These are phyloP conservation scores for Pisolithus albus DNA, from an alignment of 768 basidiomycete species.

Conservation along the genomic window DNA sequence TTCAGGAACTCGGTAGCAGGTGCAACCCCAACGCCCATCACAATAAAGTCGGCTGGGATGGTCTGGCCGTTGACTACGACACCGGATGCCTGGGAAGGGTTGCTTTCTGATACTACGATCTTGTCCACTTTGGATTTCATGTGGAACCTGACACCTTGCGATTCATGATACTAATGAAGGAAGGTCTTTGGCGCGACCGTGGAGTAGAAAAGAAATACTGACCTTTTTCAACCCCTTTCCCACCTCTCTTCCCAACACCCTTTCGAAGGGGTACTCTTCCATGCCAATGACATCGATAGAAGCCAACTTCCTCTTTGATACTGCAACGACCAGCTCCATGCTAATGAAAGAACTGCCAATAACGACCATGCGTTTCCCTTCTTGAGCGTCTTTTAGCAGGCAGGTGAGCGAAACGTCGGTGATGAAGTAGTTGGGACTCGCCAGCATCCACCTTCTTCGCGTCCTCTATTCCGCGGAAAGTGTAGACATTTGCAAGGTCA, in stretches of 20 bases:
- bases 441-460: constrained; percentile 66
- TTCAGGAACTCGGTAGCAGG: constrained; percentile 79
- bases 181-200: background rate
- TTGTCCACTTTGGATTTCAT: constrained; percentile 64
- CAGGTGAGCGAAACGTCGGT: background rate
- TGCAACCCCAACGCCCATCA: constrained; percentile 82
- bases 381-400: constrained; percentile 45
- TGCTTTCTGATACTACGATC: constrained; percentile 49
- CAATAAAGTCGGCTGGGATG: constrained; percentile 66
- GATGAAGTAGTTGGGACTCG: constrained; percentile 15
- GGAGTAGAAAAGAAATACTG: background rate
- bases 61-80: constrained; percentile 60
- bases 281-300: constrained; percentile 81
- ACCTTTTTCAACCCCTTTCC: constrained; percentile 76
- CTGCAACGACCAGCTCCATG: constrained; percentile 83
- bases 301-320: constrained; percentile 66
- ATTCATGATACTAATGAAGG: constrained; percentile 59
- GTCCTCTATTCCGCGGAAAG: constrained; percentile 65
- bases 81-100: constrained; percentile 50
- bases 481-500: constrained; percentile 69
- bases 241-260: constrained; percentile 73
- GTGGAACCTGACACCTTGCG: constrained; percentile 80
- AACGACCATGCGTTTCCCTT: constrained; percentile 71
- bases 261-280: constrained; percentile 75
- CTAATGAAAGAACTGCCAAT: constrained; percentile 90